Conservation (phyloP, 495 filamentous ascomycete species). For the Penicillium arizonense region DNA sequence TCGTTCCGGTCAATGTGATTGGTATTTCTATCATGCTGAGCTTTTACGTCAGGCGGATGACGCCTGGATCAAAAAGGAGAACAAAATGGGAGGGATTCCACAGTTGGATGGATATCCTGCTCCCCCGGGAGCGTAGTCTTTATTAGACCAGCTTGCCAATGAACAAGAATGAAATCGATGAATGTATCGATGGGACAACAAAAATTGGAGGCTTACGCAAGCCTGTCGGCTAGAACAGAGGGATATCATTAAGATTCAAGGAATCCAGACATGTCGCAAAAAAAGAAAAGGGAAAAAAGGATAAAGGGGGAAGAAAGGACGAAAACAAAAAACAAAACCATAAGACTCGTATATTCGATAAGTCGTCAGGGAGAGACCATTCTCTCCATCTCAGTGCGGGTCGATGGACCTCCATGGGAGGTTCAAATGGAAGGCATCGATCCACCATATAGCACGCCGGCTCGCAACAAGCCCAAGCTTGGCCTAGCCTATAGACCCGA, state of each 20-base stretch:
- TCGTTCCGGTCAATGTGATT: slow-evolving; percentile 2
- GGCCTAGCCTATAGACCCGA: not conserved
- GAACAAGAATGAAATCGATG: not conserved
- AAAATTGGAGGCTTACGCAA: slow-evolving; percentile 8
- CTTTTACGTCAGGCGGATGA: slow-evolving; percentile 16
- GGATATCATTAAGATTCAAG: slow-evolving; percentile 34
- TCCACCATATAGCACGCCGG: not conserved
- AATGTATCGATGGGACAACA: not conserved
- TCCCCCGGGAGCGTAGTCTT: not conserved
- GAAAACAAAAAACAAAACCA: slow-evolving; percentile 23
- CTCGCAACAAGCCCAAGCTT: not conserved
- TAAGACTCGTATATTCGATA: slow-evolving; percentile 32
- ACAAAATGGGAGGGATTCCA: not conserved
- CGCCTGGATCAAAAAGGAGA: slow-evolving; percentile 9
- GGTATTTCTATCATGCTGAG: slow-evolving; percentile 25
- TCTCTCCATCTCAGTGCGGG: not conserved
- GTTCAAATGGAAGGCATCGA: too few relatives aligned
- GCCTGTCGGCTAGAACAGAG: slow-evolving; percentile 26
- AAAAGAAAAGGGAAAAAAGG: not conserved
- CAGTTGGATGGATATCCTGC: not conserved
- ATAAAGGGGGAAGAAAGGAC: not conserved
- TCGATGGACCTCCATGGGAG: slow-evolving; percentile 2
- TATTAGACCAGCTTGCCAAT: not conserved
- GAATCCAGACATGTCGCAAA: slow-evolving; percentile 17
- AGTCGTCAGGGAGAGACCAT: slow-evolving; percentile 22